Base-by-base conservation (phyloP, 768 basidiomycete genomes). In the Lyophyllum decastes region DNA sequence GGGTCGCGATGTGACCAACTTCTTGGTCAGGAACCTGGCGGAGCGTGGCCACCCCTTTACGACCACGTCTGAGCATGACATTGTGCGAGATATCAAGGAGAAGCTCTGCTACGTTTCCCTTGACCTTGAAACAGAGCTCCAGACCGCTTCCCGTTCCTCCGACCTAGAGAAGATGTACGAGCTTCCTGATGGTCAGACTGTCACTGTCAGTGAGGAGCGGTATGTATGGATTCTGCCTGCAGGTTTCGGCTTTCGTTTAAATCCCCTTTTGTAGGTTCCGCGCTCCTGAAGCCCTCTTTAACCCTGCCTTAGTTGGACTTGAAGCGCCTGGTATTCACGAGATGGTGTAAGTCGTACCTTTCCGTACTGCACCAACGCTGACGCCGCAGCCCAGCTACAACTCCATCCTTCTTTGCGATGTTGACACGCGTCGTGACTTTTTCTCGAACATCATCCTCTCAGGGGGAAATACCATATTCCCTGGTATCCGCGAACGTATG, bases 61-160 rank as follows among this genome's bases (percentile, higher is more conserved):
- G 64, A 96, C 94, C 61, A 90, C 92, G 12, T 93, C 92, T 35
- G 94, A 94, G 77, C 84, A 87, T 68, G 94, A 95, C 85, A 94
- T 97, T 57, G 95, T 96, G 65, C 84, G 94, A 58, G 95, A 96
- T 73, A 95, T 97, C 82, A 97, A 97, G 82, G 92, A 94, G 84
- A 94, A 94, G 82, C 86, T 95, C 25, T 95, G 94, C 74, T 95
- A 95, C 71, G 94, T 96, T 62, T 94, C 94, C 40, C 84, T 95
- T 60, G 94, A 95, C 75, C 95, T 95, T 64, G 93, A 95, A 70
- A 90, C 94, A 74, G 94, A 96, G 76, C 78, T 95, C 64, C 89
- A 92, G 76, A 92, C 90, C 21, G 93, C 94, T 41, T 90, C 92
- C 57, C 89, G 92, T 69, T 91, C 89, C 24, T 94, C 92, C 45